These are phyloP conservation scores for Neoascochyta sp. DNA, from an alignment of 2,329 filamentous ascomycete species.

Conservation along the genomic window DNA sequence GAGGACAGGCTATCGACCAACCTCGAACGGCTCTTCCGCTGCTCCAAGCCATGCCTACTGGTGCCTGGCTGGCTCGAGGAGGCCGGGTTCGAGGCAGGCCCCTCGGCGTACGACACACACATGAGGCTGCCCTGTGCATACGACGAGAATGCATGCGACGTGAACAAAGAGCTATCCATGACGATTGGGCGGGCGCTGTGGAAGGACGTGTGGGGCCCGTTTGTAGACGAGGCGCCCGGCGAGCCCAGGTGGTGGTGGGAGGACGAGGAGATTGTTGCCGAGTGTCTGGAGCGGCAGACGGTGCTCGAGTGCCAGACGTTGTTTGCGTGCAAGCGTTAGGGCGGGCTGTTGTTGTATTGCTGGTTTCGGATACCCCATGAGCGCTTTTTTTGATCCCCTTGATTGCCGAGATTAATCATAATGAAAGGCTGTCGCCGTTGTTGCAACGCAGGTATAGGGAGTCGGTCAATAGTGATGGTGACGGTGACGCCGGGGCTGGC, in stretches of 20 bases:
- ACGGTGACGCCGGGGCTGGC: no score
- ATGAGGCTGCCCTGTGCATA: slow-evolving; percentile 33
- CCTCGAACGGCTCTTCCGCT: slow-evolving; percentile 57
- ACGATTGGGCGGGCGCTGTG: slow-evolving; percentile 37
- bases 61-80: slow-evolving; percentile 59
- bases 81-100: slow-evolving; percentile 45
- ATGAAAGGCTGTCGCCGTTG: no score
- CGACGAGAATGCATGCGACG: slow-evolving; percentile 13
- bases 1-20: slow-evolving; percentile 59
- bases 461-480: no score
- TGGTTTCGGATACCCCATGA: slow-evolving; percentile 8
- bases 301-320: slow-evolving; percentile 38
- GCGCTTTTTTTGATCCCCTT: no score
- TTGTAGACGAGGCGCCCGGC: slow-evolving; percentile 29
- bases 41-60: slow-evolving; percentile 56
- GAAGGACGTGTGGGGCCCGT: slow-evolving; percentile 39
- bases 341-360: slow-evolving; percentile 3
- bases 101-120: slow-evolving; percentile 17
- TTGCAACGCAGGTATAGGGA: no score
- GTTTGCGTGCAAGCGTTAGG: slow-evolving; percentile 32
- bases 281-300: slow-evolving; percentile 35
- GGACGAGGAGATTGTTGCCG: slow-evolving; percentile 34
- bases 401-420: no score
- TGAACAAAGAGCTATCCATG: slow-evolving; percentile 32
- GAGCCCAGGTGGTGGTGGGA: slow-evolving; percentile 41